Evolutionary conservation across 345 rosid genomes (phyloP), one percentile per base, ranked within the genome.

Genomic region (Populus pruinosa): DNA sequence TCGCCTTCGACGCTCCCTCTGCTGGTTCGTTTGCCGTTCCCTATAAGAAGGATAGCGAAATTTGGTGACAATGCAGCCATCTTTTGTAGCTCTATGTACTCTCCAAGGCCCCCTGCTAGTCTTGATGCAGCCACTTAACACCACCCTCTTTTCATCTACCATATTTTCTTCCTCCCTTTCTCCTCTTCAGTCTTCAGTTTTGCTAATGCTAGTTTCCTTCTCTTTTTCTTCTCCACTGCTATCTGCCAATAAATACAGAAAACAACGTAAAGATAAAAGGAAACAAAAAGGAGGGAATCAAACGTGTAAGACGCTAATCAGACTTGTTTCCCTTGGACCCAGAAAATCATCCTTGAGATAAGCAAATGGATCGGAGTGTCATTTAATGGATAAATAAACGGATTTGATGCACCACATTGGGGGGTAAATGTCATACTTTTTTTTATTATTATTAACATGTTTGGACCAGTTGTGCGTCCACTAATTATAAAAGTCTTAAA

Each of bases 61-160:
- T 43, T 27, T 82, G 21, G 78, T 78, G 31, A 73, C 69, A 2
- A 64, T 12, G 4, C 61, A 64, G 9, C 88, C 89, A 23, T 78
- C 47, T 77, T 83, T 86, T 69, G 78, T 77, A 3, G 50, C n/a
- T 70, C 73, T 78, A 21, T 61, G 87, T 66, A 86, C 87, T 6
- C 50, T 64, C 91, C 89, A 88, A 3, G 88, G 86, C n/a, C 89
- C 88, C 31, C 64, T 83, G 18, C 69, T 67, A 25, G 62, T 75
- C 84, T 80, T 82, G 82, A 86, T 88, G 76, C 89, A 80, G 8
- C 86, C 87, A 33, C 62, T 80, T 25, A 41, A 33, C 16, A 29
- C 39, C 25, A 17, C 79, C 55, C 55, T 76, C 66, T 67, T 70
- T 73, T 49, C 79, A 10, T 36, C 78, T 56, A 39, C 67, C 85